A percentile compares a stretch with the other conserved stretches of the same genome.
phyloP scores from a whole-genome alignment of 1,284 basidiomycete genomes.

The Apiotrichum gracile region DNA sequence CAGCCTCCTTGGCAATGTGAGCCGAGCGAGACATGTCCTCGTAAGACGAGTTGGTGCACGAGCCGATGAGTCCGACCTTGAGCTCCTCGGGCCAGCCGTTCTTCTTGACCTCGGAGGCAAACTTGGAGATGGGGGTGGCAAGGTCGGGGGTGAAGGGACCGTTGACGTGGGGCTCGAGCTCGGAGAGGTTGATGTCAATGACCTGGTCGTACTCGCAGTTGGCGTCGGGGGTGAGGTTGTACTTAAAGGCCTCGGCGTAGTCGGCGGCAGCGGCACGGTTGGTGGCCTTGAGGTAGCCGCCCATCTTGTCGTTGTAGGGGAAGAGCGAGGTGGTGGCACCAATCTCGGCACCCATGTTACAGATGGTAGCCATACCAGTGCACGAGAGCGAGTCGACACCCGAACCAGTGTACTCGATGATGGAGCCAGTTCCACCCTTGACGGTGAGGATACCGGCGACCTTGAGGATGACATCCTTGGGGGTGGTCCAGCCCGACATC shows the following conservation, averaged over 20 bases:
- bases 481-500: slow-evolving; percentile 93
- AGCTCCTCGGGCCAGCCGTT: slow-evolving; percentile 96
- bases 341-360: slow-evolving; percentile 99
- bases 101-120: slow-evolving; percentile 84
- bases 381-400: slow-evolving; percentile 95
- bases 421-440: slow-evolving; percentile 95
- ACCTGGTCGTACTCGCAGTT: slow-evolving; percentile 89
- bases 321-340: slow-evolving; percentile 98
- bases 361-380: slow-evolving; percentile 96
- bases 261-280: slow-evolving; percentile 81
- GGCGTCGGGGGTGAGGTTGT: slow-evolving; percentile 80
- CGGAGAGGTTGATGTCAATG: slow-evolving; percentile 91
- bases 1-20: slow-evolving; percentile 84
- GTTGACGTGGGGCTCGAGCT: slow-evolving; percentile 99
- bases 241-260: slow-evolving; percentile 82
- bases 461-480: slow-evolving; percentile 97
- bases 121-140: slow-evolving; percentile 93
- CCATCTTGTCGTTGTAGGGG: slow-evolving; percentile 97
- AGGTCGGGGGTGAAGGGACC: slow-evolving; percentile 97
- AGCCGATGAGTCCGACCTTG: slow-evolving; percentile 95
- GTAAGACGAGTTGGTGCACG: slow-evolving; percentile 99
- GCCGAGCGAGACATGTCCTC: slow-evolving; percentile 99
- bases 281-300: slow-evolving; percentile 86
- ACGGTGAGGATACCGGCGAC: slow-evolving; percentile 95
- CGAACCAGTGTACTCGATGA: slow-evolving; percentile 88